Evolutionary conservation across 2,329 filamentous ascomycete genomes (phyloP).

Genomic region (Xenosphaeropsis pyriputrescens): DNA sequence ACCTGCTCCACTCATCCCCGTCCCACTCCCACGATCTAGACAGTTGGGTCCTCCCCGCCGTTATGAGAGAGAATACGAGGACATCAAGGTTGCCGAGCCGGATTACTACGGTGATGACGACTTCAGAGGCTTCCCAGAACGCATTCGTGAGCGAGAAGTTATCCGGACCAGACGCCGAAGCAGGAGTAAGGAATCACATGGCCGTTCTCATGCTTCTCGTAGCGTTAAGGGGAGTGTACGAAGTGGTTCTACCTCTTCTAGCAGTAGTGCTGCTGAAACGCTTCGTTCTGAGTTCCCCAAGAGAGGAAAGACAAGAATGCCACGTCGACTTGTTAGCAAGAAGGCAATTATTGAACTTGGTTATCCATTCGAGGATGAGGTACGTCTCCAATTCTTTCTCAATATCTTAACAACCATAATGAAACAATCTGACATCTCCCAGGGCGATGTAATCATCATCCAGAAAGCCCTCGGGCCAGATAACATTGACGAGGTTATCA

Average conservation of each 20-base stretch:
- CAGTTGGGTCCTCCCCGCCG: conserved; percentile 43
- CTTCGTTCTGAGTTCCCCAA: conserved; percentile 51
- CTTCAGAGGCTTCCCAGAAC: conserved; percentile 45
- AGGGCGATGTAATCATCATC: conserved; percentile 73
- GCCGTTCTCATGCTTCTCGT: conserved; percentile 2
- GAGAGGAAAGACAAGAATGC: conserved; percentile 83
- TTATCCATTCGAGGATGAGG: conserved; percentile 80
- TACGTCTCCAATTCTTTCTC: conserved; percentile 23
- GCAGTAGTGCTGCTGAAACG: conserved; percentile 27
- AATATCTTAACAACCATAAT: background rate
- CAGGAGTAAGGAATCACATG: conserved; percentile 2
- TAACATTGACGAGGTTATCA: conserved; percentile 82
- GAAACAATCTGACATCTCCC: conserved; percentile 16
- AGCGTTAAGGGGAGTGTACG: conserved; percentile 22
- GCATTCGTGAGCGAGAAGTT: conserved; percentile 46
- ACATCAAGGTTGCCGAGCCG: conserved; percentile 53
- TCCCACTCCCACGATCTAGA: conserved; percentile 52
- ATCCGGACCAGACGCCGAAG: conserved; percentile 28
- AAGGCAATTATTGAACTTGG: conserved; percentile 70
- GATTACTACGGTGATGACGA: conserved; percentile 60
- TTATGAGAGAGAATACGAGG: conserved; percentile 43
- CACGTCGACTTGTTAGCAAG: conserved; percentile 64
- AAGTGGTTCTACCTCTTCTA: conserved; percentile 29
- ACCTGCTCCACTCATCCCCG: conserved; percentile 38
- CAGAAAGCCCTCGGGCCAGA: conserved; percentile 75